phyloP scores from a whole-genome alignment of 805 yeast species.

The Suhomyces pyralidae region DNA sequence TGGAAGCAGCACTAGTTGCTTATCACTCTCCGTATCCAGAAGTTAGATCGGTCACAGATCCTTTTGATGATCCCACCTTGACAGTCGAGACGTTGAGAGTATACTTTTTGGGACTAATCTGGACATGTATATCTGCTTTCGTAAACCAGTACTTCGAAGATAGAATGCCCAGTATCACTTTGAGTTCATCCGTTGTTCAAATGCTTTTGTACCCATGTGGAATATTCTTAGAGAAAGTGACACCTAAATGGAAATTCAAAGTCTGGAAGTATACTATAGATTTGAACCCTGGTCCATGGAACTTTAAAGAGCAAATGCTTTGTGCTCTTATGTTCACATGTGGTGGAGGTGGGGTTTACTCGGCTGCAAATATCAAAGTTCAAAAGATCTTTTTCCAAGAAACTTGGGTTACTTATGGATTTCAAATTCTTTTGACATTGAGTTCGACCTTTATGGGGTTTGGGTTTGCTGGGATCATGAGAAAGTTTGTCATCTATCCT shows the following conservation, averaged over 20 bases:
- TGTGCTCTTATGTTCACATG: neutral
- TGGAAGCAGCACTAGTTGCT: conserved; percentile 18
- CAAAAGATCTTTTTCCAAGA: conserved; percentile 12
- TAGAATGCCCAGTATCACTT: conserved; percentile 14
- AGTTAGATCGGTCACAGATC: conserved; percentile 30
- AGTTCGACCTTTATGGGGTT: conserved; percentile 15
- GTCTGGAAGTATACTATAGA: conserved; percentile 18
- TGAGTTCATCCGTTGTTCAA: conserved; percentile 13
- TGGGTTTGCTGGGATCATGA: conserved; percentile 15
- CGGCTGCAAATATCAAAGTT: conserved; percentile 2
- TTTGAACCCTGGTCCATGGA: conserved; percentile 31
- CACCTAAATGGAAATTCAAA: conserved; percentile 15
- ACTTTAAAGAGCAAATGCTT: conserved; percentile 6
- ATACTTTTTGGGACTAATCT: conserved; percentile 16
- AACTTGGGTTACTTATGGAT: conserved; percentile 16
- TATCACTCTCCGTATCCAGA: conserved; percentile 32
- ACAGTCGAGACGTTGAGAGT: conserved; percentile 38
- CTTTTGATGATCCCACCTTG: conserved; percentile 21
- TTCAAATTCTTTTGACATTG: conserved; percentile 12
- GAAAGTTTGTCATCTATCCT: conserved; percentile 17
- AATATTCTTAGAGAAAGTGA: conserved; percentile 6
- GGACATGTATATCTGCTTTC: conserved; percentile 15
- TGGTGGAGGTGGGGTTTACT: conserved; percentile 34
- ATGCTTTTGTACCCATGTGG: conserved; percentile 19
- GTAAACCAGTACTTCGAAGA: conserved; percentile 16